Percentiles rank a stretch among this genome's conserved stretches.
phyloP scores from a whole-genome alignment of 768 basidiomycete species.

The Rhizopogon roseolus region DNA sequence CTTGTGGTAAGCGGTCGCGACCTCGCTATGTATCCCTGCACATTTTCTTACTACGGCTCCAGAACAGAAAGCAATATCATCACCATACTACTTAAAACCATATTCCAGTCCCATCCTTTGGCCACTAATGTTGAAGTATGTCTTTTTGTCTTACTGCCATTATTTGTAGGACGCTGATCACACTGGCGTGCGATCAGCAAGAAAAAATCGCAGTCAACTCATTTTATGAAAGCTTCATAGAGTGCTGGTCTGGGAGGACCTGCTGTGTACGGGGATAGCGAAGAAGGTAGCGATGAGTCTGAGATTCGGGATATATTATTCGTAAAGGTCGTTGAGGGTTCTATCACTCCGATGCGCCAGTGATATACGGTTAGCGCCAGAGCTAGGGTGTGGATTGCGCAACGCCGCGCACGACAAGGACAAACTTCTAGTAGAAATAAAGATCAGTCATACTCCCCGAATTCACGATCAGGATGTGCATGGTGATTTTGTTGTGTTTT shows the following conservation, averaged over 20 bases:
- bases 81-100: neutral
- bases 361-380: conserved; percentile 27
- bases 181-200: no score
- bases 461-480: neutral
- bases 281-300: conserved; percentile 31
- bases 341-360: neutral
- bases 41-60: neutral
- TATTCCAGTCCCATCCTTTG: neutral
- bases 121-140: neutral
- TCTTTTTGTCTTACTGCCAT: neutral
- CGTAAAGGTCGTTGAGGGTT: neutral
- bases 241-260: conserved; percentile 43
- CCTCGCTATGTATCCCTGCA: neutral
- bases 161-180: neutral
- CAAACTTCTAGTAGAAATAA: neutral
- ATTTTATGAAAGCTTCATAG: conserved; percentile 6
- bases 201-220: conserved; percentile 15
- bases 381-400: conserved; percentile 55
- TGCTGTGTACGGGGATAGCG: conserved; percentile 56
- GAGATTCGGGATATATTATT: neutral
- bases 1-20: neutral
- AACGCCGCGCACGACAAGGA: conserved; percentile 30
- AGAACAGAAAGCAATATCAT: neutral
- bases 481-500: neutral
- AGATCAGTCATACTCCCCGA: neutral